phyloP scores from a whole-genome alignment of 2,329 filamentous ascomycete genomes.

The Alternaria dauci region DNA sequence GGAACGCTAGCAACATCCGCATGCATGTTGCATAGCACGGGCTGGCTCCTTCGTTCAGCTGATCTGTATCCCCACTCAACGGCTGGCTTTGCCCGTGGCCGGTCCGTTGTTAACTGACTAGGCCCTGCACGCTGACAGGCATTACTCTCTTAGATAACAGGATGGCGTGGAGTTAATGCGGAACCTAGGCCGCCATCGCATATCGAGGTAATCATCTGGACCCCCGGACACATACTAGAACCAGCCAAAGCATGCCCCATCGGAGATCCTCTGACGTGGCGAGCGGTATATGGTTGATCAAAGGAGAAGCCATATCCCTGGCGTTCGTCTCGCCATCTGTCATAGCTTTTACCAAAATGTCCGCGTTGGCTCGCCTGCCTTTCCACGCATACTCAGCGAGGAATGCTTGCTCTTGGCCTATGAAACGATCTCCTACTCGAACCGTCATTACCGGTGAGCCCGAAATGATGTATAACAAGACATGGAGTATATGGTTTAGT shows the following conservation, averaged over 20 bases:
- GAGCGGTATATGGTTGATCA: conserved; percentile 55
- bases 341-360: conserved; percentile 46
- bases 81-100: conserved; percentile 50
- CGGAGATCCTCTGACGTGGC: conserved; percentile 64
- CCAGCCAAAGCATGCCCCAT: conserved; percentile 57
- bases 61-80: conserved; percentile 51
- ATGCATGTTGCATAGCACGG: conserved; percentile 52
- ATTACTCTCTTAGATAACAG: conserved; percentile 53
- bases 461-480: conserved; percentile 34
- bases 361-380: conserved; percentile 38
- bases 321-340: conserved; percentile 52
- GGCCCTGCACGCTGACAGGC: conserved; percentile 54
- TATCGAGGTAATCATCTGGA: conserved; percentile 56
- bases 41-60: conserved; percentile 49
- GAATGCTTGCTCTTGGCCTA: conserved; percentile 40
- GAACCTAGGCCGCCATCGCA: conserved; percentile 55
- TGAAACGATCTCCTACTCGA: conserved; percentile 45
- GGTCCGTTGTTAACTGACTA: conserved; percentile 53
- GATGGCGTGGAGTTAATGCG: conserved; percentile 55
- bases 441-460: conserved; percentile 48
- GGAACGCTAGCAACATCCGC: conserved; percentile 47
- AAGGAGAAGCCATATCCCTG: conserved; percentile 49
- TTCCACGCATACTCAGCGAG: conserved; percentile 39
- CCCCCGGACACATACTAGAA: conserved; percentile 55
- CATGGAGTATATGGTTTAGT: conserved; percentile 30